These are phyloP conservation scores for Exophiala calicioides DNA, from an alignment of 2,329 filamentous ascomycete species.

Conservation along the genomic window DNA sequence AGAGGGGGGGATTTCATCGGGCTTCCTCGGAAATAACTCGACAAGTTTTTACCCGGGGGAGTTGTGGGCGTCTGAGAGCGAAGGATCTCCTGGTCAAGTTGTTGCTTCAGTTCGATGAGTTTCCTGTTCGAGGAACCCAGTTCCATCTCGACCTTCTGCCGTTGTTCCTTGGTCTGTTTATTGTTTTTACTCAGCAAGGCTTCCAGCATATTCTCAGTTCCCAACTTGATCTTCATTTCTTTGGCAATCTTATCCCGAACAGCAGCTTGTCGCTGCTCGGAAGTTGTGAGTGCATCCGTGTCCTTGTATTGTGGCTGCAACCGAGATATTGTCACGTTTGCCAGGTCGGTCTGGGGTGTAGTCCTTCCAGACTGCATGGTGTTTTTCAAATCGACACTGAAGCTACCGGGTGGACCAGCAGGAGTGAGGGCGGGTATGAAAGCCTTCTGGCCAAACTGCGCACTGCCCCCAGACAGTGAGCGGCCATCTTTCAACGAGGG, in stretches of 20 bases:
- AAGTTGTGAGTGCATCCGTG: conserved; percentile 60
- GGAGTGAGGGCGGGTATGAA: conserved; percentile 57
- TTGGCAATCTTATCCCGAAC: conserved; percentile 86
- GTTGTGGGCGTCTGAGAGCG: conserved; percentile 57
- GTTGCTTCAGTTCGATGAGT: conserved; percentile 59
- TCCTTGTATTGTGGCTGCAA: conserved; percentile 46
- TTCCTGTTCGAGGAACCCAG: conserved; percentile 82
- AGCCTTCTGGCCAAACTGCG: conserved; percentile 66
- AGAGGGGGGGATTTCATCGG: conserved; percentile 55
- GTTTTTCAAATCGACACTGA: conserved; percentile 82
- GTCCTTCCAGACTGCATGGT: conserved; percentile 64
- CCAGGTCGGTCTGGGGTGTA: conserved; percentile 41
- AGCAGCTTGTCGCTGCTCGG: conserved; percentile 72
- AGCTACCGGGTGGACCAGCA: conserved; percentile 74
- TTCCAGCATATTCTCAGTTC: conserved; percentile 96
- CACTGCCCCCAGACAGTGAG: conserved; percentile 58
- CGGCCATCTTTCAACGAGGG: conserved; percentile 53
- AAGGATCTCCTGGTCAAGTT: conserved; percentile 62
- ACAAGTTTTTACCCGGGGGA: conserved; percentile 51
- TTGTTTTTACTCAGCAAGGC: conserved; percentile 91
- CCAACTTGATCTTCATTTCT: conserved; percentile 96
- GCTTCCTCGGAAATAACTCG: conserved; percentile 59
- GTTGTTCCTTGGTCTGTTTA: conserved; percentile 89
- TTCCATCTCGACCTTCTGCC: conserved; percentile 78
- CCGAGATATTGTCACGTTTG: conserved; percentile 13